Base-by-base conservation (phyloP, 805 yeast species). In the Nakazawaea ishiwadae region DNA sequence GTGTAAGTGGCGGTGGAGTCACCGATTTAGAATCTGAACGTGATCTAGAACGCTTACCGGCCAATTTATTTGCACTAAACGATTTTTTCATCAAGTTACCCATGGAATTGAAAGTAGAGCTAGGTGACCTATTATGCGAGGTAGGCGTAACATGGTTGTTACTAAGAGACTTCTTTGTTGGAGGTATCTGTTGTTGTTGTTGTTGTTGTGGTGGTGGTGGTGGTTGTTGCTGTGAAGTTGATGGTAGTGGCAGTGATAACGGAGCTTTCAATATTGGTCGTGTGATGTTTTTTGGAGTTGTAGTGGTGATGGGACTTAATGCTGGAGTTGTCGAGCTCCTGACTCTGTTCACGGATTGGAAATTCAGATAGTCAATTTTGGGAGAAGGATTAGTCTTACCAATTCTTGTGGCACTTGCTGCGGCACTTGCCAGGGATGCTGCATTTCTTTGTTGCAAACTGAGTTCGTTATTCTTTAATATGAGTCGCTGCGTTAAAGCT, bases 401-500 rank as follows among this genome's bases (percentile, higher is more conserved):
- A 19, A 15, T 37, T 20, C 51, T 31, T 11, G 59, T 52, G 8
- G 61, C 61, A 8, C 34, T 23, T 6, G 49, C 36, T 3, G 58
- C 59, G 9, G 53, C 48, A 21, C 31, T 42, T 10, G 44, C 27
- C 16, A 47, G 38, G 4, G 44, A 42, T 20, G 45, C 50, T 1
- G 46, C 40, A 16, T 48, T 49, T 2, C 46, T 37, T n/a, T 53
- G 43, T 20, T 49, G 50, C n/a, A 50, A 51, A 27, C 51, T 55
- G 3, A 58, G 45, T 26, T 54, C 56, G 27, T 48, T 50, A 38
- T 54, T 57, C 35, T 60, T 60, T 36, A 55, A 61, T 10, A 54
- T 51, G 12, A 61, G 46, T 36, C 61, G 50, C 38, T 62, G 58
- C 3, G 56, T 51, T 3, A 62, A 47, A 3, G 60, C 62, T 42